These are phyloP conservation scores for Myxozyma melibiosi DNA, from an alignment of 805 yeast genomes.

Conservation along the genomic window DNA sequence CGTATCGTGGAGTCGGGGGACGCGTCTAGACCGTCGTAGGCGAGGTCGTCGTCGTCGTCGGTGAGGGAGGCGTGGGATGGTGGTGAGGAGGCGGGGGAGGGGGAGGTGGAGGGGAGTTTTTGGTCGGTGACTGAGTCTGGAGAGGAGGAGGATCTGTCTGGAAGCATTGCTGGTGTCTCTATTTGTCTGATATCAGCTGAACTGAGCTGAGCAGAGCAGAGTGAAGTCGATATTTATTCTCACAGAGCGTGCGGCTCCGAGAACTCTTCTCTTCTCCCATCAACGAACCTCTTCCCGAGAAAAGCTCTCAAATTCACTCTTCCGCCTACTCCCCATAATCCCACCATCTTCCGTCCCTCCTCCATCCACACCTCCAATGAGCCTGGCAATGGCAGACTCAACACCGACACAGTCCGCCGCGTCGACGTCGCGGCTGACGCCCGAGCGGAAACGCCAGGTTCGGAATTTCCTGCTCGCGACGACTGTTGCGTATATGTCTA, in stretches of 20 bases:
- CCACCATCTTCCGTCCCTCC: too few species aligned
- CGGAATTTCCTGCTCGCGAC: constrained; percentile 31
- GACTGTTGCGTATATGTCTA: constrained; percentile 21
- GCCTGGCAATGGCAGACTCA: constrained; percentile 15
- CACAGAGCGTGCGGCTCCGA: too few species aligned
- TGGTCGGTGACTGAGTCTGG: background rate
- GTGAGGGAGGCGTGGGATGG: background rate
- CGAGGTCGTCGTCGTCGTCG: background rate
- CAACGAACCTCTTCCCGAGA: too few species aligned
- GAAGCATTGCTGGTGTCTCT: too few species aligned
- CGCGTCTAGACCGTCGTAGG: background rate
- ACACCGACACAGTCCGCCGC: background rate
- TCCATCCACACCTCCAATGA: too few species aligned
- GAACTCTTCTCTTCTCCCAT: too few species aligned
- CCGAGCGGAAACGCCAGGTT: constrained; percentile 21
- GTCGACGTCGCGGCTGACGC: constrained; percentile 8
- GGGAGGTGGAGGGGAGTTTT: background rate
- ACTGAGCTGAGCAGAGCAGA: too few species aligned
- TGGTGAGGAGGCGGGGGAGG: constrained; percentile 2
- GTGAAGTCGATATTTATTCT: too few species aligned
- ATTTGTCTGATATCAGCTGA: too few species aligned
- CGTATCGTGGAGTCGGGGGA: background rate
- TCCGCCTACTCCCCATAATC: too few species aligned
- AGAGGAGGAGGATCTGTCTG: background rate
- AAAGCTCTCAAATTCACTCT: too few species aligned